phyloP scores from a whole-genome alignment of 176 grass and related monocot species.

The Echinochloa phyllopogon region DNA sequence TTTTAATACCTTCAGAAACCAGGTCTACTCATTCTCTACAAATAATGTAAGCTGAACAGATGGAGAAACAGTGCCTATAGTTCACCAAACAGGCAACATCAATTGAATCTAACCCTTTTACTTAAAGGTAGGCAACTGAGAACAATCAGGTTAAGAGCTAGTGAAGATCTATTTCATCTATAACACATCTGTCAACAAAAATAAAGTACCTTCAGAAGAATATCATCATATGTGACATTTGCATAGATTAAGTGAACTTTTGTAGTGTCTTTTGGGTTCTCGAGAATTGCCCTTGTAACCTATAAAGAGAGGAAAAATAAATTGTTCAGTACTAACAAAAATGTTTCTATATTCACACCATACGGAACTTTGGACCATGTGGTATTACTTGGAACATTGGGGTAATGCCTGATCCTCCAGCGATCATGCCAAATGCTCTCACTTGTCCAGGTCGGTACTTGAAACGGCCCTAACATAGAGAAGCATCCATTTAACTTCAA shows the following conservation, averaged over 20 bases:
- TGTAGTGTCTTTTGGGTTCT: slow-evolving; percentile 77
- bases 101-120: not conserved
- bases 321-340: slow-evolving; percentile 20
- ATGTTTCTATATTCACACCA: not conserved
- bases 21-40: not conserved
- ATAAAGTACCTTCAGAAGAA: slow-evolving; percentile 74
- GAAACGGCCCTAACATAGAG: slow-evolving; percentile 65
- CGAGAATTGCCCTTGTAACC: slow-evolving; percentile 87
- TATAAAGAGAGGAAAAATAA: slow-evolving; percentile 39
- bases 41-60: not conserved
- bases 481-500: slow-evolving; percentile 23
- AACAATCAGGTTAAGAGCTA: not conserved
- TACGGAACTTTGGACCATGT: slow-evolving; percentile 17
- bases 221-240: slow-evolving; percentile 85
- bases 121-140: slow-evolving; percentile 15
- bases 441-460: slow-evolving; percentile 92
- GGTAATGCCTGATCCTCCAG: slow-evolving; percentile 95
- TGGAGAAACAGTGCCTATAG: not conserved
- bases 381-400: slow-evolving; percentile 93
- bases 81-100: not conserved
- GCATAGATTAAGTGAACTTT: slow-evolving; percentile 89
- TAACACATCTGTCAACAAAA: slow-evolving; percentile 14
- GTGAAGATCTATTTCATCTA: slow-evolving; percentile 12
- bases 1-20: not conserved
- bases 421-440: slow-evolving; percentile 93